Evolutionary conservation across 139 green algal species (phyloP), one percentile per base, ranked within the genome.

Genomic region (Pseudopediastrum boryanum): DNA sequence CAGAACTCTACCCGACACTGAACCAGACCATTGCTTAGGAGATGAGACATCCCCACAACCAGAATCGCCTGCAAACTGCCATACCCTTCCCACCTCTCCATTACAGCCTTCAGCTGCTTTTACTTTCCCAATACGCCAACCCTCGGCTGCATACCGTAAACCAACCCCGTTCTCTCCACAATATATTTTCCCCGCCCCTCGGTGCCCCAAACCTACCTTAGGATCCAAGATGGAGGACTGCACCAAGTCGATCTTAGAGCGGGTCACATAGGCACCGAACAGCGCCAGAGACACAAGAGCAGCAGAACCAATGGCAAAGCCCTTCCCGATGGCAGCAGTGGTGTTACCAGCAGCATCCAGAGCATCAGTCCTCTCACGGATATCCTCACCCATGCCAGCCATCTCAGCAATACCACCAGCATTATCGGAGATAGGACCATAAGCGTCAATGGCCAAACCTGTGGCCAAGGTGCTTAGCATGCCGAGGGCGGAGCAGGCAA

Each of bases 371-470:
- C 95, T 90, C 86, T 99, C 96, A 51, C 96, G 91, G 80, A 99
- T 97, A 83, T 97, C 93, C 85, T 96, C 91, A 58, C 96, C 95
- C 95, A 98, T 98, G 83, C 90, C 95, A 2, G 94, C 93, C 96
- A 99, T 99, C 89, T 99, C 96, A 68, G 96, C 96, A 71, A 99
- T 99, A 64, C 96, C 96, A 39, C 96, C 95, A 41, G 95, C 93
- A 81, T 98, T 98, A 87, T 98, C 94, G 48, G 89, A 96, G 88
- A 99, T 98, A 77, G 96, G 96, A 68, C 97, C 95, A 78, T 99
- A 97, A 25, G 94, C 95, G 61, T 98, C 95, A 63, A 99, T 99
- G 41, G 95, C 95, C 68, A 99, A 89, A 72, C 95, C 91, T 59
- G 96, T 98, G 56, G 93, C 80, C 21, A 99, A 89, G 27, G 95